Evolutionary conservation across 2,329 filamentous ascomycete species (phyloP).

Genomic region (Malbranchea zuffiana): DNA sequence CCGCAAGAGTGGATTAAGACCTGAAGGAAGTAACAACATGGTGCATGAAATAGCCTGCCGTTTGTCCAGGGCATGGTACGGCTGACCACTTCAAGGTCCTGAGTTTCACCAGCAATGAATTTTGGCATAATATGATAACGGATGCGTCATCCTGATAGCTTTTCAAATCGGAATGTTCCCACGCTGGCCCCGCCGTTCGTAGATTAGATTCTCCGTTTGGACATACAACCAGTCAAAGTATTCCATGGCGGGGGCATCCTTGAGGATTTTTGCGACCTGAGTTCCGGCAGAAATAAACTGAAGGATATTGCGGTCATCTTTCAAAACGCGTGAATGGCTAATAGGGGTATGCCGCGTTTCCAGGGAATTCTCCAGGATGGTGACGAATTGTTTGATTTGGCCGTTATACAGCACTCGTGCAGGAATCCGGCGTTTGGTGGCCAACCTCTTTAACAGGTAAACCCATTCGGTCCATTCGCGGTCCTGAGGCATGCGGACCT

Average conservation of each 20-base stretch:
- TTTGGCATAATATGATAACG: too few species aligned
- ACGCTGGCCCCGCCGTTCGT: slow-evolving; percentile 44
- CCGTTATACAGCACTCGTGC: slow-evolving; percentile 76
- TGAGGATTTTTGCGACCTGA: slow-evolving; percentile 77
- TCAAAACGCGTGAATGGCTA: slow-evolving; percentile 69
- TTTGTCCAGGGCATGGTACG: too few species aligned
- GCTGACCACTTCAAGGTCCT: too few species aligned
- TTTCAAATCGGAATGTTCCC: neutral
- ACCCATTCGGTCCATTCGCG: slow-evolving; percentile 90
- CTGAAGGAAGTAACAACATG: too few species aligned
- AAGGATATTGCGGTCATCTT: slow-evolving; percentile 79
- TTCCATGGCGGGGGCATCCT: slow-evolving; percentile 73
- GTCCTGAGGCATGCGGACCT: slow-evolving; percentile 61
- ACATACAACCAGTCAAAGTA: slow-evolving; percentile 72
- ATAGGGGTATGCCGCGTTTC: slow-evolving; percentile 80
- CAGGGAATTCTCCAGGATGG: slow-evolving; percentile 75
- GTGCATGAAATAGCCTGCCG: too few species aligned
- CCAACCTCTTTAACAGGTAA: slow-evolving; percentile 71
- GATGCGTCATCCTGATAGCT: neutral
- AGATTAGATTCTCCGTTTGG: slow-evolving; percentile 67
- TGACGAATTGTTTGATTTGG: slow-evolving; percentile 85
- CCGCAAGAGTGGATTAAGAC: too few species aligned
- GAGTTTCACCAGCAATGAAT: too few species aligned
- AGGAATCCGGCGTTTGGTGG: slow-evolving; percentile 75
- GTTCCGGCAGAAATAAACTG: slow-evolving; percentile 79